Conservation (phyloP, 2,329 filamentous ascomycete genomes). For the Chrysoporthe deuterocubensis region DNA sequence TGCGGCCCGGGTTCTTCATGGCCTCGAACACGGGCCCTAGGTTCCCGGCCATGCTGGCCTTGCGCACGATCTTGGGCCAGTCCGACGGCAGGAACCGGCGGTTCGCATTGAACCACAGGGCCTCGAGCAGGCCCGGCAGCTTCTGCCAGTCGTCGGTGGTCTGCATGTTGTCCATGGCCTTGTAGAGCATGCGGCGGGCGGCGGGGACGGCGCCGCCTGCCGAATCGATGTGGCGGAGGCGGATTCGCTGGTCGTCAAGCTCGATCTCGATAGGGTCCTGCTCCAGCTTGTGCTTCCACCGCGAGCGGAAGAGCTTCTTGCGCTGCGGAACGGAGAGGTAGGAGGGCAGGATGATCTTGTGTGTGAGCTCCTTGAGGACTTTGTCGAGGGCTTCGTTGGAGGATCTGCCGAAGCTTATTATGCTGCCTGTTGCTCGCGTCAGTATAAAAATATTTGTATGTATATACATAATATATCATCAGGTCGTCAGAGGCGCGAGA, state of each 20-base stretch:
- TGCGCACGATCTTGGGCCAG: conserved; percentile 46
- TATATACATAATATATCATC: background rate
- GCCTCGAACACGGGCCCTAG: conserved; percentile 55
- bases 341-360: conserved; percentile 64
- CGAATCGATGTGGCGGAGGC: conserved; percentile 52
- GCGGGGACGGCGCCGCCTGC: conserved; percentile 44
- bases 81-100: conserved; percentile 42
- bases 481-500: background rate
- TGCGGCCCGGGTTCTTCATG: conserved; percentile 50
- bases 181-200: conserved; percentile 43
- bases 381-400: conserved; percentile 58
- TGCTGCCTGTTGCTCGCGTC: conserved; percentile 33
- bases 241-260: conserved; percentile 59
- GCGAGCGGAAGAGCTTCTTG: conserved; percentile 54
- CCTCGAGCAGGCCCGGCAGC: conserved; percentile 56
- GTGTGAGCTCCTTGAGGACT: conserved; percentile 56
- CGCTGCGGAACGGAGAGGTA: conserved; percentile 59
- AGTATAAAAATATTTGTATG: background rate
- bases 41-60: conserved; percentile 45
- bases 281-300: conserved; percentile 52
- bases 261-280: conserved; percentile 62
- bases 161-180: conserved; percentile 51
- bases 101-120: conserved; percentile 47
- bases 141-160: conserved; percentile 56
- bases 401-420: conserved; percentile 54